Evolutionary conservation across 2,329 filamentous ascomycete genomes (phyloP).

Genomic region (Phoma sp.): DNA sequence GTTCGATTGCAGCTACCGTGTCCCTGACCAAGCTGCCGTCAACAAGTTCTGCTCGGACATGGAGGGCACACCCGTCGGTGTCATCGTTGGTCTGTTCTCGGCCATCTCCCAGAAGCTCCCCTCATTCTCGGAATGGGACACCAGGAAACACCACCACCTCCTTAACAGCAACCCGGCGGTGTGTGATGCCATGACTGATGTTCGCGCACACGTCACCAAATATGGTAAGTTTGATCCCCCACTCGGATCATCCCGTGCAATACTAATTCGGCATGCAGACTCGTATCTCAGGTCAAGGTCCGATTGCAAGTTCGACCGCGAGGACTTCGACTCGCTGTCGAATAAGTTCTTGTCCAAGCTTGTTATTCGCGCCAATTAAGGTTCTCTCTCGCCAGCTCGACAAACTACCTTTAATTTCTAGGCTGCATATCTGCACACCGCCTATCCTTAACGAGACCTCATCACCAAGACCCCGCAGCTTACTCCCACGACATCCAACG

Average conservation of each 20-base stretch:
- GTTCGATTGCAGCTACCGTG: constrained; percentile 96
- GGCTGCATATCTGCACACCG: constrained; percentile 28
- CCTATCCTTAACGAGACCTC: constrained; percentile 30
- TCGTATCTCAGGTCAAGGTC: constrained; percentile 82
- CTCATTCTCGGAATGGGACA: constrained; percentile 93
- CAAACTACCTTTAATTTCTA: constrained; percentile 22
- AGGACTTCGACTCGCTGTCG: constrained; percentile 92
- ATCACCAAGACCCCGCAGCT: constrained; percentile 38
- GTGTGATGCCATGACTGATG: constrained; percentile 95
- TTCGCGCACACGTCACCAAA: constrained; percentile 89
- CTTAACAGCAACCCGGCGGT: constrained; percentile 91
- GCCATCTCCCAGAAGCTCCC: constrained; percentile 97
- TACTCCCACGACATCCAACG: constrained; percentile 38
- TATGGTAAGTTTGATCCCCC: constrained; percentile 72
- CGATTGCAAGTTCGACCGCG: constrained; percentile 83
- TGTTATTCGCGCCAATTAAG: constrained; percentile 89
- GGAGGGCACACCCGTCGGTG: constrained; percentile 94
- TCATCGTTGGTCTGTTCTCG: constrained; percentile 96
- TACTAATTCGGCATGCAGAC: constrained; percentile 68
- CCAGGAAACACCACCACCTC: constrained; percentile 85
- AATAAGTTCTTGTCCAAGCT: constrained; percentile 98
- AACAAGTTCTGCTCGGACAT: constrained; percentile 97
- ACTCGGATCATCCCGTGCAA: constrained; percentile 9
- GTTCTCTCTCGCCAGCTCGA: constrained; percentile 9
- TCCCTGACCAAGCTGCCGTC: constrained; percentile 82